These are phyloP conservation scores for Diplocarpon mali DNA, from an alignment of 2,329 filamentous ascomycete genomes.

Conservation along the genomic window DNA sequence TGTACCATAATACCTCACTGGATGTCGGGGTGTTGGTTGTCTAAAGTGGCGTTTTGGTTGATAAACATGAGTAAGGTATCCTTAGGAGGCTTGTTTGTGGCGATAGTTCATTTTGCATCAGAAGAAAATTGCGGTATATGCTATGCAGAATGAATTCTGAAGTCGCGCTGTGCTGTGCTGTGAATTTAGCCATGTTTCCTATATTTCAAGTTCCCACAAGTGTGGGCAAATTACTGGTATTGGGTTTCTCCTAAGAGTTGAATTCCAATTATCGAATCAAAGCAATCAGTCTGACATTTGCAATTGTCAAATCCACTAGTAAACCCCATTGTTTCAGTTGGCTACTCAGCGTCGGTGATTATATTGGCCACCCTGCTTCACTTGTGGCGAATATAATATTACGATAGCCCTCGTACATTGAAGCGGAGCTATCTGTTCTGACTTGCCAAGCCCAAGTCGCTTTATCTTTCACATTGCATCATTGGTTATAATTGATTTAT, in stretches of 20 bases:
- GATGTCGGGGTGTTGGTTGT: conserved; percentile 11
- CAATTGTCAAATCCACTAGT: no score
- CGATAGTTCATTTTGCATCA: conserved; percentile 3
- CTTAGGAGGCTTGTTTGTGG: conserved; percentile 5
- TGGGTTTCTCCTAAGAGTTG: no score
- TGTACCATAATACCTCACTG: conserved; percentile 14
- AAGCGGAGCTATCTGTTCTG: no score
- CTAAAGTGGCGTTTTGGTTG: conserved; percentile 10
- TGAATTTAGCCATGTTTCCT: not conserved
- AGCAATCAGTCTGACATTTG: no score
- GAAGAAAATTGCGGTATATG: conserved; percentile 1
- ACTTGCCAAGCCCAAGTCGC: no score
- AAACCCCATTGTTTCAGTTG: not conserved
- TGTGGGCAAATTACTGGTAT: not conserved
- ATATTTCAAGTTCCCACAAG: not conserved
- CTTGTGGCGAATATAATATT: no score
- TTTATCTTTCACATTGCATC: no score
- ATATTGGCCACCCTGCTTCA: not conserved
- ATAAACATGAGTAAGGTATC: conserved; percentile 7
- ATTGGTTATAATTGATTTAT: no score
- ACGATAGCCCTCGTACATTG: no score
- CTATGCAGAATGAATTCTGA: not conserved
- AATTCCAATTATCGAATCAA: no score
- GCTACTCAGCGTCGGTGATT: not conserved
- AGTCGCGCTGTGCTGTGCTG: not conserved